phyloP scores from a whole-genome alignment of 2,329 filamentous ascomycete genomes.

The Penicillium sp. region DNA sequence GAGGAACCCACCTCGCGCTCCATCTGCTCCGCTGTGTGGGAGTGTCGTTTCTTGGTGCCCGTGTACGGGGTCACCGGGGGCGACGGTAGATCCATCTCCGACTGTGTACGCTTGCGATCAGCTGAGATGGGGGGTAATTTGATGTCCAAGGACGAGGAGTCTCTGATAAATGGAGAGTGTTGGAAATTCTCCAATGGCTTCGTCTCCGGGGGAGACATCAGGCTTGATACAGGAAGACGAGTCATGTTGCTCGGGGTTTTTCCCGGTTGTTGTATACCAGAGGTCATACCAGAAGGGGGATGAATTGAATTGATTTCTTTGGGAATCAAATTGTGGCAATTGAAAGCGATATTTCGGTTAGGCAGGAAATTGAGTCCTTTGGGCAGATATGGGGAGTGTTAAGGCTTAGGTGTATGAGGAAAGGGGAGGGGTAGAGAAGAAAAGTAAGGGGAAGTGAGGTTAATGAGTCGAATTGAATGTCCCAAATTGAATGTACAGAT shows the following conservation, averaged over 20 bases:
- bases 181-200: constrained; percentile 54
- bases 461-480: neutral
- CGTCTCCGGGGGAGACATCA: constrained; percentile 49
- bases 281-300: constrained; percentile 27
- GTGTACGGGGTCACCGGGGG: constrained; percentile 49
- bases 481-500: neutral
- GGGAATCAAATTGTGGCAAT: neutral
- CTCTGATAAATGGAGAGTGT: constrained; percentile 30
- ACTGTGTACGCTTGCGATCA: constrained; percentile 44
- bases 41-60: constrained; percentile 41
- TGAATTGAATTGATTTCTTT: neutral
- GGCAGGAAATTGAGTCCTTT: neutral
- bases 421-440: neutral
- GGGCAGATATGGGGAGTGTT: neutral
- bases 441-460: neutral
- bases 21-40: constrained; percentile 34
- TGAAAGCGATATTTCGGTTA: neutral
- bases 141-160: constrained; percentile 31
- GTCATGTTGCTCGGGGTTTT: constrained; percentile 39
- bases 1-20: constrained; percentile 32
- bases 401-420: neutral
- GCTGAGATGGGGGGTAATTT: constrained; percentile 44
- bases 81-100: constrained; percentile 47
- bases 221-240: constrained; percentile 45
- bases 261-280: constrained; percentile 22